Conservation (phyloP, 192 early-diverging fungal genomes). For the Dissophora globulifera region DNA sequence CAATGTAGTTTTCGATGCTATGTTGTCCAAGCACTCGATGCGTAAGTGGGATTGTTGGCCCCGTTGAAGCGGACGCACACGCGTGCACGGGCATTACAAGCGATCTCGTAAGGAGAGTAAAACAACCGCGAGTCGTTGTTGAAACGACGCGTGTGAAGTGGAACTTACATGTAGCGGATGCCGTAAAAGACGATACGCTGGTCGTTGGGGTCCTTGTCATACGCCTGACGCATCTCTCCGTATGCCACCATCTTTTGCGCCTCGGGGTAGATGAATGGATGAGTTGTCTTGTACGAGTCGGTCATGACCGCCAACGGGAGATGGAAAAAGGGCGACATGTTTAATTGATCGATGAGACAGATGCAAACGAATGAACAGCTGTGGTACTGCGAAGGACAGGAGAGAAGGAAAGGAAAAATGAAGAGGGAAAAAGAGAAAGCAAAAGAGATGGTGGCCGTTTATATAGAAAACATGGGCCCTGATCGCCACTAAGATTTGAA, state of each 20-base stretch:
- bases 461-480: too few relatives aligned
- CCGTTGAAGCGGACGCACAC: too few relatives aligned
- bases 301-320: slow-evolving; percentile 77
- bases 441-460: too few relatives aligned
- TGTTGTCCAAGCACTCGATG: background rate
- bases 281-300: slow-evolving; percentile 88
- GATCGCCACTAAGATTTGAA: too few relatives aligned
- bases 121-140: too few relatives aligned
- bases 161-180: slow-evolving; percentile 76
- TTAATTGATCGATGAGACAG: too few relatives aligned
- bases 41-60: background rate
- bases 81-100: background rate
- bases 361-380: too few relatives aligned
- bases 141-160: too few relatives aligned
- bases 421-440: too few relatives aligned
- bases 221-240: slow-evolving; percentile 79
- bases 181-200: slow-evolving; percentile 85
- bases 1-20: slow-evolving; percentile 78
- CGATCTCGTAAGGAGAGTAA: too few relatives aligned
- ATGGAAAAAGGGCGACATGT: slow-evolving; percentile 6
- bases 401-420: too few relatives aligned
- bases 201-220: slow-evolving; percentile 73
- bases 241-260: slow-evolving; percentile 82
- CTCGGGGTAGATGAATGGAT: slow-evolving; percentile 79
- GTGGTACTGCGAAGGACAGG: too few relatives aligned